These are phyloP conservation scores for Phialophora tarda DNA, from an alignment of 2,329 filamentous ascomycete species.

Conservation along the genomic window DNA sequence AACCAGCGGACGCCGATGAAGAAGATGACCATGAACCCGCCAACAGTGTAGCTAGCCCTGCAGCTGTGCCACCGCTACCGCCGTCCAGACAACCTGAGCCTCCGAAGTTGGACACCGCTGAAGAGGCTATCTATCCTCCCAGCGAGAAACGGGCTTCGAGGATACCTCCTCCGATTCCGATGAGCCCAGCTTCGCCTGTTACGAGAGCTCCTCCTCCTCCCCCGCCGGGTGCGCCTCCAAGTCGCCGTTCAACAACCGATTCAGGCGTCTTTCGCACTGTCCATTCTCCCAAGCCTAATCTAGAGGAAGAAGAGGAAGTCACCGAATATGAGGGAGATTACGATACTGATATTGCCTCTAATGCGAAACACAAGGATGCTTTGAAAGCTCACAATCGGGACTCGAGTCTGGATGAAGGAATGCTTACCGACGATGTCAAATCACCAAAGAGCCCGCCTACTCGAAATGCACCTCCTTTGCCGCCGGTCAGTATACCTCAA, in stretches of 20 bases:
- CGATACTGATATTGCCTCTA: slow-evolving; percentile 95
- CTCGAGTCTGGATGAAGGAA: slow-evolving; percentile 72
- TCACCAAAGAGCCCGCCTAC: slow-evolving; percentile 51
- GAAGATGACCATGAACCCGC: slow-evolving; percentile 33
- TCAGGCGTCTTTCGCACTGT: slow-evolving; percentile 47
- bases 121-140: slow-evolving; percentile 41
- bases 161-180: slow-evolving; percentile 48
- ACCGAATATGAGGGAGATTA: slow-evolving; percentile 98
- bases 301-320: slow-evolving; percentile 75
- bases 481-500: slow-evolving; percentile 63
- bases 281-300: slow-evolving; percentile 53
- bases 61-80: slow-evolving; percentile 49
- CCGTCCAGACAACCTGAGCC: slow-evolving; percentile 27
- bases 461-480: slow-evolving; percentile 58
- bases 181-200: slow-evolving; percentile 47
- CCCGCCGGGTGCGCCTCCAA: slow-evolving; percentile 56
- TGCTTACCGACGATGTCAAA: slow-evolving; percentile 60
- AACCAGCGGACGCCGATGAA: slow-evolving; percentile 3
- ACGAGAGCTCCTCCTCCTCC: slow-evolving; percentile 69
- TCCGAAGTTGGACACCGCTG: slow-evolving; percentile 36
- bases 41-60: slow-evolving; percentile 44
- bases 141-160: slow-evolving; percentile 52
- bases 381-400: slow-evolving; percentile 81
- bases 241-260: slow-evolving; percentile 66
- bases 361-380: slow-evolving; percentile 91